Base-by-base conservation (phyloP, 2,329 filamentous ascomycete genomes). In the Lasiodiplodia sp. region DNA sequence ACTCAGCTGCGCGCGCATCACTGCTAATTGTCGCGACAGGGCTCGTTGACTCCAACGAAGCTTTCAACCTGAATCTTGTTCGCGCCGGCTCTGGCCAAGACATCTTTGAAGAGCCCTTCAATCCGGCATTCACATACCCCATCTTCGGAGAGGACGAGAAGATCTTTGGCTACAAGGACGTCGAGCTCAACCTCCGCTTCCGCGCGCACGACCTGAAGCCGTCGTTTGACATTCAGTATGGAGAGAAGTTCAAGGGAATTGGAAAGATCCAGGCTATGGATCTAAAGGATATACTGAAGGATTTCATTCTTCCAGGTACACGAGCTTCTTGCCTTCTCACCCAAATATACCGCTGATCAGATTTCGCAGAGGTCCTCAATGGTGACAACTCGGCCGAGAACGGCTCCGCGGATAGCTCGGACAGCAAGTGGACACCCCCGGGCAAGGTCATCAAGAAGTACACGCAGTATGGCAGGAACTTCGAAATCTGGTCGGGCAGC, bases 91-190 rank as follows among this genome's bases (percentile, higher is more conserved):
- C 25, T 4, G 44, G 44, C 18, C 44, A 21, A 21, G 74, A 70
- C 64, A 72, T 71, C 76, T 87, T 88, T 87, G 73, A 87, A 86
- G 38, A 82, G 91, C 73, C 87, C 34, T 98, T 99, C 79, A 86
- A 92, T 70, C 96, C 96, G 0, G 87, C 88, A 76, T 96, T 94
- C 79, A 97, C 95, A 21, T 97, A 98, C 79, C 85, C 93, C 1
- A 91, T 99, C 71, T 97, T 98, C 73, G 93, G 93, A 75, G 91
- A 98, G n/a, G 91, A 96, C 10, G 94, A 99, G 80, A 87, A 87
- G 37, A 95, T 98, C 72, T 94, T 97, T 74, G 95, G 95, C 47
- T 97, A 97, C 84, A 90, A 93, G 77, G 89, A 89, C 66, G 86
- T 97, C 67, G 88, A 89, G 72, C 90, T 98, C 76, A 87, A 88